Evolutionary conservation across 495 filamentous ascomycete species (phyloP).

Genomic region (Venustampulla echinocandica): DNA sequence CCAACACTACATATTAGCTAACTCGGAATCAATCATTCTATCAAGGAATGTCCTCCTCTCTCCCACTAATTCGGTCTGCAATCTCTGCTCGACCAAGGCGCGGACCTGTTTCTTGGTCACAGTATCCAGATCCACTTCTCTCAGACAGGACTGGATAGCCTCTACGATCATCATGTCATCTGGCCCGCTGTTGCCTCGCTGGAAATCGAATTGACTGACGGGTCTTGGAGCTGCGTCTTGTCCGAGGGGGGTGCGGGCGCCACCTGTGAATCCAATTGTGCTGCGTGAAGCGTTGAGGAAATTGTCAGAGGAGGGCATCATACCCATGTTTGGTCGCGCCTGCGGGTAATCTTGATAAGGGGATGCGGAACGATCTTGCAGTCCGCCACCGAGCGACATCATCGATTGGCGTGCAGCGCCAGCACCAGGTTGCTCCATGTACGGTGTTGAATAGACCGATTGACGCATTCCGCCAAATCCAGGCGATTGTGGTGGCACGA

Average conservation of each 20-base stretch:
- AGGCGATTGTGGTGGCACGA: conserved; percentile 75
- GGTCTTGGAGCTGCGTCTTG: conserved; percentile 40
- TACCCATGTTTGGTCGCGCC: conserved; percentile 19
- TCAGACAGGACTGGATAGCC: conserved; percentile 69
- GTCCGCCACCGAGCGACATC: conserved; percentile 37
- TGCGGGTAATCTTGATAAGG: conserved; percentile 43
- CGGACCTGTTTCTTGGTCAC: conserved; percentile 98
- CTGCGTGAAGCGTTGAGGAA: conserved; percentile 26
- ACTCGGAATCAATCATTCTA: conserved; percentile 81
- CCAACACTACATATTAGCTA: conserved; percentile 95
- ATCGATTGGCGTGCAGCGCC: conserved; percentile 41
- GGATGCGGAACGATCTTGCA: conserved; percentile 27
- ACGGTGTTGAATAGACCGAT: conserved; percentile 34
- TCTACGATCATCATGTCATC: conserved; percentile 72
- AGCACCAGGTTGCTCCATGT: conserved; percentile 5
- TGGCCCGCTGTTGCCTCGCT: conserved; percentile 53
- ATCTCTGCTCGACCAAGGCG: conserved; percentile 80
- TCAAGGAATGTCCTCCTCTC: conserved; percentile 82
- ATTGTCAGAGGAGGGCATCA: conserved; percentile 15
- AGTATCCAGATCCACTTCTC: conserved; percentile 88
- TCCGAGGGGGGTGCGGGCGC: conserved; percentile 32
- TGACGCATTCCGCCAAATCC: conserved; percentile 52
- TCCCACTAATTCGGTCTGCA: conserved; percentile 77
- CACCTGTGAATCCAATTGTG: conserved; percentile 33
- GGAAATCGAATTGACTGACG: conserved; percentile 70